phyloP scores from a whole-genome alignment of 768 basidiomycete species.

The Suillus discolor region DNA sequence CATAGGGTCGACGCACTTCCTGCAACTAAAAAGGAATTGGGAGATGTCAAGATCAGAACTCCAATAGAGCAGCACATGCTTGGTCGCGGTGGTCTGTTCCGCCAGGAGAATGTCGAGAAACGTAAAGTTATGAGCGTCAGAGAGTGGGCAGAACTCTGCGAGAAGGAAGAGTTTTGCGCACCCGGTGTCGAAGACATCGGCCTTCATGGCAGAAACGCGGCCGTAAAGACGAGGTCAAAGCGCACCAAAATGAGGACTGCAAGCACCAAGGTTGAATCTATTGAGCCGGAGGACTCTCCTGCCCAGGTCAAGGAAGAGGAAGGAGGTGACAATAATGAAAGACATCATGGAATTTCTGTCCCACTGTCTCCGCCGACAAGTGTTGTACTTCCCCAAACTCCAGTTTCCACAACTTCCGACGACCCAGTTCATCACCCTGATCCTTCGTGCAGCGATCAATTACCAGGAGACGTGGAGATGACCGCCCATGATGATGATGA shows the following conservation, averaged over 20 bases:
- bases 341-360: background rate
- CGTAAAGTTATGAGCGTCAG: slow-evolving; percentile 80
- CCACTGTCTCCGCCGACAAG: slow-evolving; percentile 35
- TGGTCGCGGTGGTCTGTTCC: slow-evolving; percentile 84
- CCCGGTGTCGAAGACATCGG: slow-evolving; percentile 75
- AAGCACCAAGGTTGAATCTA: slow-evolving; percentile 40
- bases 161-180: slow-evolving; percentile 69
- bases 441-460: slow-evolving; percentile 12
- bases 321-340: slow-evolving; percentile 15
- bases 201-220: slow-evolving; percentile 45
- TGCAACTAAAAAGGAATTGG: slow-evolving; percentile 68
- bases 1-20: slow-evolving; percentile 74
- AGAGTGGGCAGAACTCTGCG: slow-evolving; percentile 84
- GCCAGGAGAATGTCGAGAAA: slow-evolving; percentile 91
- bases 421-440: slow-evolving; percentile 11
- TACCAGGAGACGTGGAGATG: slow-evolving; percentile 12
- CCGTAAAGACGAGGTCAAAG: slow-evolving; percentile 37
- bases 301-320: slow-evolving; percentile 51
- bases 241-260: slow-evolving; percentile 48
- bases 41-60: slow-evolving; percentile 74
- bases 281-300: slow-evolving; percentile 43
- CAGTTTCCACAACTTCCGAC: slow-evolving; percentile 15
- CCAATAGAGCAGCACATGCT: slow-evolving; percentile 96
- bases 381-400: slow-evolving; percentile 23
- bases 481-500: slow-evolving; percentile 21